Base-by-base conservation (phyloP, 2,329 filamentous ascomycete genomes). In the Knufia petricola region DNA sequence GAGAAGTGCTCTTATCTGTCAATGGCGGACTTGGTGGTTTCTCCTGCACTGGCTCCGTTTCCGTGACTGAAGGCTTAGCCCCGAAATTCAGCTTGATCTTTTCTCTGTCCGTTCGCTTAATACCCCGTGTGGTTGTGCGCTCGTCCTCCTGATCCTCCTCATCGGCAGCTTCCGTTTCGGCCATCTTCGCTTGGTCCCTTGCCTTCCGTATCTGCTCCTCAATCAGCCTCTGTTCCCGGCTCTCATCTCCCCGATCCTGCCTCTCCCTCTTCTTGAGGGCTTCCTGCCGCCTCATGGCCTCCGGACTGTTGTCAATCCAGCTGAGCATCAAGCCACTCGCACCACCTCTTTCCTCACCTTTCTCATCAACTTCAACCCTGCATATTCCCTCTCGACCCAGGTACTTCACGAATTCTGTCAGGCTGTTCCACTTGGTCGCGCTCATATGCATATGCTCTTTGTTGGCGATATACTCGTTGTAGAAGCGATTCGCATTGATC, bases 361-460 rank as follows among this genome's bases (percentile, higher is more conserved):
- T 90, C 54, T 85, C 81, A 34, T 82, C 87, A 64, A 96, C 90
- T 65, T 96, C 88, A 0, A 96, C 89, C 24, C 86, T 75, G 59
- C 87, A 94, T 39, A 95, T 81, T 0, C 90, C 86, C 64, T 96
- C 88, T 19, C 85, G 72, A 0, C 90, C 89, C 1, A 98, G 69
- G 60, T 86, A 72, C 62, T 95, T 94, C 12, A 85, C 87, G 62
- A 95, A 94, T 59, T 96, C 88, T 2, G 88, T 90, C 58, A 98
- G 69, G 47, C 79, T 86, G 3, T 82, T 78, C 88, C 88, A 96
- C 60, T 84, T 83, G 0, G 92, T 96, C 6, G 87, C 75, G 66
- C 95, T 95, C 85, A 96, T 88, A 63, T 96, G 92, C 7, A 92
- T 72, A 63, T 96, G 90, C 60, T 87, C 77, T 65, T 89, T 88